phyloP scores from a whole-genome alignment of 2,329 filamentous ascomycete genomes.

The Ramularia collo-cygni region DNA sequence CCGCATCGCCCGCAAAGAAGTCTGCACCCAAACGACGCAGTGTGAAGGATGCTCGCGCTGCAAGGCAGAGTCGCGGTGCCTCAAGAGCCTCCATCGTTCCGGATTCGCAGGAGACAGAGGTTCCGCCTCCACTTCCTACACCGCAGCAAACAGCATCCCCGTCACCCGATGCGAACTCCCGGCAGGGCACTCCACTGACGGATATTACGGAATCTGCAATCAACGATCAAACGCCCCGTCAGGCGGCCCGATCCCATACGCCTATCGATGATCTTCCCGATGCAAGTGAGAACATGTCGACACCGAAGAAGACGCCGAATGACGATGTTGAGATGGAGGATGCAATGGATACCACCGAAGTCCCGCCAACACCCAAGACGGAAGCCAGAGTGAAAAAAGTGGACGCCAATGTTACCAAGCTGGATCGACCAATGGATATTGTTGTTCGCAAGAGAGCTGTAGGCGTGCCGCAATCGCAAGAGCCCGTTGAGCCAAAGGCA shows the following conservation, averaged over 20 bases:
- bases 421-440: constrained; percentile 92
- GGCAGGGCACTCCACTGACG: constrained; percentile 55
- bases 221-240: constrained; percentile 52
- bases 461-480: constrained; percentile 56
- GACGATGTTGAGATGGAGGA: constrained; percentile 27
- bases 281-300: constrained; percentile 16
- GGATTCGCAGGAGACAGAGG: constrained; percentile 30
- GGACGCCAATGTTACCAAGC: constrained; percentile 65
- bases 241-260: constrained; percentile 14
- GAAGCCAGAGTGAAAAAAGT: constrained; percentile 55
- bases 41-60: constrained; percentile 46
- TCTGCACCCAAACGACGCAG: constrained; percentile 60
- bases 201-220: constrained; percentile 65
- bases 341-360: constrained; percentile 36
- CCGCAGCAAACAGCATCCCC: constrained; percentile 41
- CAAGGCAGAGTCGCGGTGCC: constrained; percentile 31
- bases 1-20: constrained; percentile 50
- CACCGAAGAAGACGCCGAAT: constrained; percentile 11
- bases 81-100: constrained; percentile 35
- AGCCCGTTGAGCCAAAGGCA: constrained; percentile 69
- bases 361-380: constrained; percentile 9
- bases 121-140: constrained; percentile 38
- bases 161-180: constrained; percentile 21
- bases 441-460: constrained; percentile 76
- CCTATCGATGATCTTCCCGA: constrained; percentile 16